These are phyloP conservation scores for Dujonia santamariae DNA, from an alignment of 1,139 yeast species.

Conservation along the genomic window DNA sequence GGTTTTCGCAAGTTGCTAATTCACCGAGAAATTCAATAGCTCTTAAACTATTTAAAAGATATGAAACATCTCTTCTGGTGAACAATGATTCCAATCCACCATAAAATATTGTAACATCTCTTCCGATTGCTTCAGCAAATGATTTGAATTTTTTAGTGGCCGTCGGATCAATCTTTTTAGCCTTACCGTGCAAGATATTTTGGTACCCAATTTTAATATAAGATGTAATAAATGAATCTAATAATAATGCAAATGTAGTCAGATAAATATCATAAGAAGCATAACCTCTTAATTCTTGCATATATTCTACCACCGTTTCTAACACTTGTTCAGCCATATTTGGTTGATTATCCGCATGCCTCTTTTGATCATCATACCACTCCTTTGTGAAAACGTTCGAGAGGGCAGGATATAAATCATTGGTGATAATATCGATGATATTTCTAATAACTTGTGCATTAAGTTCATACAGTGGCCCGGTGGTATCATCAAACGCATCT, in stretches of 20 bases:
- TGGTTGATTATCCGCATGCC: slow-evolving; percentile 28
- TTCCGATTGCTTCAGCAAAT: slow-evolving; percentile 37
- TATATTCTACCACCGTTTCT: slow-evolving; percentile 74
- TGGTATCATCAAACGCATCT: slow-evolving; percentile 56
- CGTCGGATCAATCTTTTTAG: slow-evolving; percentile 57
- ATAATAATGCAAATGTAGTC: slow-evolving; percentile 41
- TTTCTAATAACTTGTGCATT: slow-evolving; percentile 68
- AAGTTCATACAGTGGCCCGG: slow-evolving; percentile 74
- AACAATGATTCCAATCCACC: slow-evolving; percentile 54
- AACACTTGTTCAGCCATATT: slow-evolving; percentile 55
- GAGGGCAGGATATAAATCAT: slow-evolving; percentile 54
- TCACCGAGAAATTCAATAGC: slow-evolving; percentile 72
- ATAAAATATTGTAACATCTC: slow-evolving; percentile 68
- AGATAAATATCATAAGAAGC: slow-evolving; percentile 45
- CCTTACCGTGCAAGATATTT: slow-evolving; percentile 45
- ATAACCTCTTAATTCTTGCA: slow-evolving; percentile 58
- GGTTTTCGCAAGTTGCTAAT: slow-evolving; percentile 55
- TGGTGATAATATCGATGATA: slow-evolving; percentile 64
- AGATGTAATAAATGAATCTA: slow-evolving; percentile 41
- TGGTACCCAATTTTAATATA: slow-evolving; percentile 47
- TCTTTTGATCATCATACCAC: slow-evolving; percentile 46
- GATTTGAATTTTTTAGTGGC: slow-evolving; percentile 45
- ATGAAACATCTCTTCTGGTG: slow-evolving; percentile 46
- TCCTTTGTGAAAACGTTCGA: slow-evolving; percentile 37
- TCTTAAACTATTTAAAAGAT: slow-evolving; percentile 50